phyloP scores from a whole-genome alignment of 1,139 yeast genomes.

The Kodamaea ohmeri region DNA sequence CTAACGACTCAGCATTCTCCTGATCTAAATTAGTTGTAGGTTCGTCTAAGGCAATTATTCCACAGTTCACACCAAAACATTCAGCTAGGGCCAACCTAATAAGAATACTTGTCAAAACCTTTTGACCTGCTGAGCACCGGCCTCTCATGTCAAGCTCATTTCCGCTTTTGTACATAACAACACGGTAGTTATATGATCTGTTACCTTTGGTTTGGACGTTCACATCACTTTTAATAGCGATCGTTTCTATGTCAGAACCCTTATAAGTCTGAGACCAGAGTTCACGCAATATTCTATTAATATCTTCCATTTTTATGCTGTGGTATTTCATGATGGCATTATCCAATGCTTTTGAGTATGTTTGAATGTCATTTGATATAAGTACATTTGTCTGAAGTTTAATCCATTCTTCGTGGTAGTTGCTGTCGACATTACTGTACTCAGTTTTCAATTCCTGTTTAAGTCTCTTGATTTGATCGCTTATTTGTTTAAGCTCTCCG shows the following conservation, averaged over 20 bases:
- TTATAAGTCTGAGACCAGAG: constrained; percentile 92
- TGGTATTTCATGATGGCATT: constrained; percentile 94
- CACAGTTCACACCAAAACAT: constrained; percentile 93
- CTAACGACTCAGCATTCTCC: constrained; percentile 86
- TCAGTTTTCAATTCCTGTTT: constrained; percentile 64
- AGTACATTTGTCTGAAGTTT: constrained; percentile 72
- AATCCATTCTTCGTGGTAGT: constrained; percentile 70
- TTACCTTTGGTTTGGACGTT: constrained; percentile 57
- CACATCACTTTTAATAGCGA: constrained; percentile 79
- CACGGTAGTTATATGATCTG: constrained; percentile 85
- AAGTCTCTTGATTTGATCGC: constrained; percentile 62
- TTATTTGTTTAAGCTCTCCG: constrained; percentile 85
- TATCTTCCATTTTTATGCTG: constrained; percentile 86
- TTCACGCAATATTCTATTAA: constrained; percentile 82
- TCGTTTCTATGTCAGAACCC: constrained; percentile 93
- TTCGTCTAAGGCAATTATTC: constrained; percentile 93
- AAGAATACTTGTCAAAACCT: constrained; percentile 87
- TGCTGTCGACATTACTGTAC: constrained; percentile 61
- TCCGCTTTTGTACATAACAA: constrained; percentile 91
- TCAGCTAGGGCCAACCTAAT: constrained; percentile 92
- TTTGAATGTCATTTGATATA: constrained; percentile 80
- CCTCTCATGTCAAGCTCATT: constrained; percentile 97
- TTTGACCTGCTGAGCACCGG: constrained; percentile 97
- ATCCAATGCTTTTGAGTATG: constrained; percentile 83
- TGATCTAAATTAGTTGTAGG: constrained; percentile 95